phyloP scores from a whole-genome alignment of 2,329 filamentous ascomycete genomes.

The Paecilomyces variotii region DNA sequence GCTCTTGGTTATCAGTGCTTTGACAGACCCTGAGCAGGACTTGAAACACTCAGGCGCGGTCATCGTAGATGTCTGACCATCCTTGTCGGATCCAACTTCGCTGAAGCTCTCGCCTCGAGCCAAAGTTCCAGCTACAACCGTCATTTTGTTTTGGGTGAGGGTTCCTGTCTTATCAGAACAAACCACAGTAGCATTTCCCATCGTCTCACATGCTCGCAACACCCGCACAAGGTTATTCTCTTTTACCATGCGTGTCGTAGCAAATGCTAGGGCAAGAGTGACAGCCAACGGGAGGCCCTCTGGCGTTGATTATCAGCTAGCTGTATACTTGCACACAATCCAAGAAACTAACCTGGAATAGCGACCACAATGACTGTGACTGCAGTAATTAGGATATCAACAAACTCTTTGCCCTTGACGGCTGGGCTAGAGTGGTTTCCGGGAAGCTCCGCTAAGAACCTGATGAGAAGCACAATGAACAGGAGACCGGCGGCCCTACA shows the following conservation, averaged over 20 bases:
- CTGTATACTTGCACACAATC: neutral
- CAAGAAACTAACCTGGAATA: constrained; percentile 45
- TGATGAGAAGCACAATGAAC: constrained; percentile 78
- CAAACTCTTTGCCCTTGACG: constrained; percentile 68
- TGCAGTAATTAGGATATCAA: constrained; percentile 69
- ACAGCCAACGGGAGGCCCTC: constrained; percentile 71
- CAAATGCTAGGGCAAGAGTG: constrained; percentile 69
- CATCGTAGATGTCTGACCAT: constrained; percentile 4
- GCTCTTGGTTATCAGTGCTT: constrained; percentile 32
- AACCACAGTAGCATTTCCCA: constrained; percentile 72
- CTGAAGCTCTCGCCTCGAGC: constrained; percentile 52
- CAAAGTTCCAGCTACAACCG: constrained; percentile 63
- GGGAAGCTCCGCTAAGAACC: constrained; percentile 65
- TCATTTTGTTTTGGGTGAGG: constrained; percentile 68
- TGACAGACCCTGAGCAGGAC: constrained; percentile 22
- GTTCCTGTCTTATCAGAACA: constrained; percentile 77
- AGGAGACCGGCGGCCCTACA: constrained; percentile 59
- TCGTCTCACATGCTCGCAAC: constrained; percentile 70
- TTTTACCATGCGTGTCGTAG: constrained; percentile 67
- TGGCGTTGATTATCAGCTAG: constrained; percentile 11
- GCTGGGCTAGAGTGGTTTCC: constrained; percentile 50
- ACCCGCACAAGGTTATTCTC: constrained; percentile 72
- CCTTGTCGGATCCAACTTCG: constrained; percentile 23
- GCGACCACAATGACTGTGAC: constrained; percentile 75
- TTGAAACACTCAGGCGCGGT: constrained; percentile 21